Evolutionary conservation across 2,329 filamentous ascomycete genomes (phyloP).

Genomic region (Trichoderma hamatum): DNA sequence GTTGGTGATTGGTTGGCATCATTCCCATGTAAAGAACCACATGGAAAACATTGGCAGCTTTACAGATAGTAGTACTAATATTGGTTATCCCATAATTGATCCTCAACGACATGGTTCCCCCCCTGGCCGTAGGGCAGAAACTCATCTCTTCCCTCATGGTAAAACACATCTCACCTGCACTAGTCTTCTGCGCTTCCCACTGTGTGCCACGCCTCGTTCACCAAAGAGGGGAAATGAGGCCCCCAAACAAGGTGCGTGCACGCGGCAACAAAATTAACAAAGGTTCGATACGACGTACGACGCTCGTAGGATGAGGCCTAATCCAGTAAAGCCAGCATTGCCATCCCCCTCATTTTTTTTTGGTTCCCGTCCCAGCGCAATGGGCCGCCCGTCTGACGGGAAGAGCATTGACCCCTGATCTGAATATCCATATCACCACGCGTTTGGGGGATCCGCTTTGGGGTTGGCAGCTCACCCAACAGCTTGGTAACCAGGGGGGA

Average conservation of each 20-base stretch:
- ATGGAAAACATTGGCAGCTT: background rate
- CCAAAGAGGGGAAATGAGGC: background rate
- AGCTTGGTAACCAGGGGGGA: background rate
- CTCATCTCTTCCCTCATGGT: background rate
- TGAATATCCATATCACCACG: background rate
- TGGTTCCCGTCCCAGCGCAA: constrained; percentile 25
- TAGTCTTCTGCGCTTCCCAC: background rate
- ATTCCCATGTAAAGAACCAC: background rate
- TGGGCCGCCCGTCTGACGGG: constrained; percentile 20
- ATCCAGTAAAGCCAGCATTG: background rate
- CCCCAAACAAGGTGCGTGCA: background rate
- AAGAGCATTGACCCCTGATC: background rate
- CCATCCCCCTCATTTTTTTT: background rate
- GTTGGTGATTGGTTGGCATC: background rate
- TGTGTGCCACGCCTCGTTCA: background rate
- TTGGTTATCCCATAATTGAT: background rate
- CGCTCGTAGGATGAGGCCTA: background rate
- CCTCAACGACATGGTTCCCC: background rate
- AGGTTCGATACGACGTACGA: background rate
- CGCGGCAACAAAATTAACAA: background rate
- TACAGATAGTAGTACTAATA: background rate
- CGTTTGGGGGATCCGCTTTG: background rate
- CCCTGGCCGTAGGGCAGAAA: constrained; percentile 7
- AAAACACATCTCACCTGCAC: background rate
- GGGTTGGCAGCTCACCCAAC: constrained; percentile 11